Percentiles rank a stretch among this genome's conserved stretches.
Evolutionary conservation across 163 green algal species (phyloP).

Genomic region (Prototheca wickerhamii): DNA sequence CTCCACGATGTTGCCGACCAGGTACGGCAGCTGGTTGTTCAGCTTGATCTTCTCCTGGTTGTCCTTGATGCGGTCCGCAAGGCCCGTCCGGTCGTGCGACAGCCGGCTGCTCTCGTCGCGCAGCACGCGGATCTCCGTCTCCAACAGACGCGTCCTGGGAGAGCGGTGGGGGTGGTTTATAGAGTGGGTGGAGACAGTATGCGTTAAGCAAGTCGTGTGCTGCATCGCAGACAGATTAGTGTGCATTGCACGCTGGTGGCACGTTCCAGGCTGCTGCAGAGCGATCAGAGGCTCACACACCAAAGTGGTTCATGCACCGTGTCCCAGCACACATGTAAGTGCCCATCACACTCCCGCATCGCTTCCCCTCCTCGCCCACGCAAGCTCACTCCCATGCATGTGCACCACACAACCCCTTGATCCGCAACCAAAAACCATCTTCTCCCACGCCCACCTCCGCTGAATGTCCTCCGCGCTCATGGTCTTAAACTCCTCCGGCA

Average conservation of each 20-base stretch:
- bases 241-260: no score
- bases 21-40: slow-evolving; percentile 98
- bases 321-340: no score
- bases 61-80: slow-evolving; percentile 58
- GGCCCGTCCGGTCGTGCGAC: slow-evolving; percentile 64
- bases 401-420: not conserved
- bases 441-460: slow-evolving; percentile 22
- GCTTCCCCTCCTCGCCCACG: not conserved
- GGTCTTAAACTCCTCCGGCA: slow-evolving; percentile 80
- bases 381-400: not conserved
- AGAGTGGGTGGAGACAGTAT: not conserved
- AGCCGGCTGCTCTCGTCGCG: slow-evolving; percentile 88
- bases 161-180: no score
- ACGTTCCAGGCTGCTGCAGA: no score
- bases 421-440: not conserved
- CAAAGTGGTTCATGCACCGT: no score
- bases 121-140: slow-evolving; percentile 97
- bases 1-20: slow-evolving; percentile 97
- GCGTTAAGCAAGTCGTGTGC: not conserved
- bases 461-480: slow-evolving; percentile 84
- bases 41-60: slow-evolving; percentile 94
- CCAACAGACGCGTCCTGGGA: slow-evolving; percentile 73
- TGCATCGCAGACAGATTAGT: not conserved
- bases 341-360: no score
- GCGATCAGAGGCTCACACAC: no score